Conservation (phyloP, 345 rosid species). For the Pelargonium nanum region DNA sequence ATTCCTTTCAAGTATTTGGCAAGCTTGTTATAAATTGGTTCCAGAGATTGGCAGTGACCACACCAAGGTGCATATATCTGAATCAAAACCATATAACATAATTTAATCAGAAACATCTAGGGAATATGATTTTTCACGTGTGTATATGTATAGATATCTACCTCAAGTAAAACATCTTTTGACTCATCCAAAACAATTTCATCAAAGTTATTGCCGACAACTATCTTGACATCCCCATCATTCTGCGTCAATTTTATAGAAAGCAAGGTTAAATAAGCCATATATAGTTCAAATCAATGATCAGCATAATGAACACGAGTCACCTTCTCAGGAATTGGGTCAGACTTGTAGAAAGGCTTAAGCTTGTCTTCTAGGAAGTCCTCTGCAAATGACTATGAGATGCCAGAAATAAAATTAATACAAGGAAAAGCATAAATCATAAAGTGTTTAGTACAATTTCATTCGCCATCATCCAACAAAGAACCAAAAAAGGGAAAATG, state of each 20-base stretch:
- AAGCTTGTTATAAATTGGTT: constrained; percentile 87
- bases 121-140: not conserved
- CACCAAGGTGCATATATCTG: constrained; percentile 99
- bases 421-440: not conserved
- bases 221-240: constrained; percentile 89
- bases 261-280: not conserved
- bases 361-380: constrained; percentile 67
- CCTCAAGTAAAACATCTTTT: constrained; percentile 97
- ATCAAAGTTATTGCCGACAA: constrained; percentile 87
- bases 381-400: constrained; percentile 50
- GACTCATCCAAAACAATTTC: constrained; percentile 89
- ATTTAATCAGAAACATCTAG: constrained; percentile 4
- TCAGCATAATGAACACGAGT: constrained; percentile 11
- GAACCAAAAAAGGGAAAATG: constrained; percentile 3
- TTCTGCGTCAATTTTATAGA: constrained; percentile 36
- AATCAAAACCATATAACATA: constrained; percentile 5
- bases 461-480: not conserved
- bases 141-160: constrained; percentile 12
- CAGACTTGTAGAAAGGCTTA: constrained; percentile 90
- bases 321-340: constrained; percentile 87
- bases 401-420: not conserved
- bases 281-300: not conserved
- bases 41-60: constrained; percentile 95
- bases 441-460: not conserved
- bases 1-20: constrained; percentile 71